Evolutionary conservation across 805 yeast genomes (phyloP).

Genomic region (Yamadazyma takamatsuzukensis): DNA sequence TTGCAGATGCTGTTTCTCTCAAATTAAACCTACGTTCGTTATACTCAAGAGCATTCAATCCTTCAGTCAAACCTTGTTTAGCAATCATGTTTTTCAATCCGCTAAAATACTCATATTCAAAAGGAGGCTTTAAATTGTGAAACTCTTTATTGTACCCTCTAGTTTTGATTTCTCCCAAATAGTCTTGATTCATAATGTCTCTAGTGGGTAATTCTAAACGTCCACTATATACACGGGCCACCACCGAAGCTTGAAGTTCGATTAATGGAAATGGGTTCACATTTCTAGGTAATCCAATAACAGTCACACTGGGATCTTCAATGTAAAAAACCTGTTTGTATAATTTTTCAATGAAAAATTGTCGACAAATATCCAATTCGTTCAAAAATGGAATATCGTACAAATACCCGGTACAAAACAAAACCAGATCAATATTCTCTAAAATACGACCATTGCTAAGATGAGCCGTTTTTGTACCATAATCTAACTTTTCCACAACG

Average conservation of each 20-base stretch:
- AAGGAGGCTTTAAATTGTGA: conserved; percentile 48
- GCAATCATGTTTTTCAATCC: conserved; percentile 22
- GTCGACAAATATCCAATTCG: conserved; percentile 14
- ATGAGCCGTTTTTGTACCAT: conserved; percentile 2
- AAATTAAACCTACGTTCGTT: no score
- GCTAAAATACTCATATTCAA: conserved; percentile 58
- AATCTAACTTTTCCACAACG: conserved; percentile 24
- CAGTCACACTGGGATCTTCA: conserved; percentile 42
- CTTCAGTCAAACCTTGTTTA: conserved; percentile 1
- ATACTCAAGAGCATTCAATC: no score
- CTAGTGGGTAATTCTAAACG: conserved; percentile 37
- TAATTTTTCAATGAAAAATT: conserved; percentile 16
- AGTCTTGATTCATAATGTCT: conserved; percentile 31
- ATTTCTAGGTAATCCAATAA: conserved; percentile 40
- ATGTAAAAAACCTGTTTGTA: conserved; percentile 46
- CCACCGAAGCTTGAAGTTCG: conserved; percentile 46
- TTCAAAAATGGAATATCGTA: conserved; percentile 32
- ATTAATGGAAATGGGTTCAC: conserved; percentile 50
- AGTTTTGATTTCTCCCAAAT: conserved; percentile 21
- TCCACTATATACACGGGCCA: conserved; percentile 41
- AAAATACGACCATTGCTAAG: no score
- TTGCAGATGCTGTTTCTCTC: no score
- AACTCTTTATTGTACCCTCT: conserved; percentile 21
- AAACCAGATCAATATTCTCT: conserved; percentile 21
- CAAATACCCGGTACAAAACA: conserved; percentile 40